phyloP scores from a whole-genome alignment of 2,329 filamentous ascomycete genomes.

The Neoarthrinium moseri region DNA sequence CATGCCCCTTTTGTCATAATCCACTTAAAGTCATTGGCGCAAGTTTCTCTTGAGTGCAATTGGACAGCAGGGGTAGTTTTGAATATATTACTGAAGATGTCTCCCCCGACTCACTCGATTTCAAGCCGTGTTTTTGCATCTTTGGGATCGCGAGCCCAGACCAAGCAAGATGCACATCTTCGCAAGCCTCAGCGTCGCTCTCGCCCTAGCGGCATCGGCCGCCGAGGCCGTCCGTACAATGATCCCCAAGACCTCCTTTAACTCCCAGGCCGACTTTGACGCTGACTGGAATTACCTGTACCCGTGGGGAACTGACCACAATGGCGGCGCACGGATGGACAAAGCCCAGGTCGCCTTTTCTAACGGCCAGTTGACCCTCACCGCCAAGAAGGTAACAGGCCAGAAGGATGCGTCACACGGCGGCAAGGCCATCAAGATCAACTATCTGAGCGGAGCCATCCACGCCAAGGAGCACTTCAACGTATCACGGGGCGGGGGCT shows the following conservation, averaged over 20 bases:
- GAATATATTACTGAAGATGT: no score
- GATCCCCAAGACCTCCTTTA: conserved; percentile 37
- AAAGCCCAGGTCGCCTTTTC: conserved; percentile 41
- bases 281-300: conserved; percentile 35
- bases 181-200: neutral
- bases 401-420: conserved; percentile 36
- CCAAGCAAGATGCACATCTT: neutral
- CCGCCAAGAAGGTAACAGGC: conserved; percentile 41
- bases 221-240: conserved; percentile 30
- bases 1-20: no score
- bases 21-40: no score
- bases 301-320: conserved; percentile 54
- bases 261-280: conserved; percentile 32
- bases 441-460: conserved; percentile 50
- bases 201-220: conserved; percentile 17
- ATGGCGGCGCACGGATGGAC: conserved; percentile 56
- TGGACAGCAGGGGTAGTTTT: no score
- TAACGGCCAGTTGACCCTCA: conserved; percentile 42
- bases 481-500: conserved; percentile 25
- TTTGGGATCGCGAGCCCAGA: neutral
- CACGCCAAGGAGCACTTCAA: conserved; percentile 38
- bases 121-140: no score
- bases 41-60: no score
- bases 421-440: conserved; percentile 40
- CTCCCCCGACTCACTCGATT: no score